These are phyloP conservation scores for Flueggea neowawraea DNA, from an alignment of 441 rosid genomes.

Conservation along the genomic window DNA sequence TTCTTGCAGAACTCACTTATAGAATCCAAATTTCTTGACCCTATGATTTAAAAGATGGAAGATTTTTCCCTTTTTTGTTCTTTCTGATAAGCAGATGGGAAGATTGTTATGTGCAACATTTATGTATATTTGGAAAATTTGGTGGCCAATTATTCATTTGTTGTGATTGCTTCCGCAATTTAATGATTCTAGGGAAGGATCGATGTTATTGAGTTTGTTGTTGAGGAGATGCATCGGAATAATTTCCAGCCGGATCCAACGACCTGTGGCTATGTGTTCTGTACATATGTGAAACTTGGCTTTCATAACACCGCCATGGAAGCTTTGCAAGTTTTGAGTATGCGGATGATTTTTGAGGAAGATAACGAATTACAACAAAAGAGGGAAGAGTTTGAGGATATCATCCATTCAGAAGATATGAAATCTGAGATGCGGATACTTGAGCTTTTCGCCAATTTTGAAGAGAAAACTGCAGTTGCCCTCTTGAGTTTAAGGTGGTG, in stretches of 20 bases:
- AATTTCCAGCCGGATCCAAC: slow-evolving; percentile 65
- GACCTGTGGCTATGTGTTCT: slow-evolving; percentile 62
- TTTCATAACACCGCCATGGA: slow-evolving; percentile 52
- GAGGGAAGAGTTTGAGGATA: slow-evolving; percentile 50
- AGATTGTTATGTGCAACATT: neutral
- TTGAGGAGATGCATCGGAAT: slow-evolving; percentile 57
- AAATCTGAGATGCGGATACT: slow-evolving; percentile 53
- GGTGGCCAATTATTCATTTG: neutral
- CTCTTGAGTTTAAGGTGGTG: slow-evolving; percentile 79
- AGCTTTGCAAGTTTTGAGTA: slow-evolving; percentile 72
- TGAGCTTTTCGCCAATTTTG: slow-evolving; percentile 31
- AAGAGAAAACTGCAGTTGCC: slow-evolving; percentile 46
- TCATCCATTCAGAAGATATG: slow-evolving; percentile 52
- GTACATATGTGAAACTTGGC: slow-evolving; percentile 42
- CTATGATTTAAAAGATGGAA: neutral
- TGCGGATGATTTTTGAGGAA: slow-evolving; percentile 61
- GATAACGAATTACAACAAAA: slow-evolving; percentile 33
- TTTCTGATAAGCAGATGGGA: neutral
- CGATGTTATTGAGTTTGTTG: slow-evolving; percentile 59
- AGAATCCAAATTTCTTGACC: too few species aligned
- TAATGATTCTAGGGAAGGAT: slow-evolving; percentile 43
- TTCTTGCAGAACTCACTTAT: too few species aligned
- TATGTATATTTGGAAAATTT: too few species aligned
- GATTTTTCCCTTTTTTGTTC: too few species aligned
- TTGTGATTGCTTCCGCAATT: neutral